Evolutionary conservation across 108 stramenopile species (phyloP), one percentile per base, ranked within the genome.

Genomic region (Pseudonitzschia multiseries): DNA sequence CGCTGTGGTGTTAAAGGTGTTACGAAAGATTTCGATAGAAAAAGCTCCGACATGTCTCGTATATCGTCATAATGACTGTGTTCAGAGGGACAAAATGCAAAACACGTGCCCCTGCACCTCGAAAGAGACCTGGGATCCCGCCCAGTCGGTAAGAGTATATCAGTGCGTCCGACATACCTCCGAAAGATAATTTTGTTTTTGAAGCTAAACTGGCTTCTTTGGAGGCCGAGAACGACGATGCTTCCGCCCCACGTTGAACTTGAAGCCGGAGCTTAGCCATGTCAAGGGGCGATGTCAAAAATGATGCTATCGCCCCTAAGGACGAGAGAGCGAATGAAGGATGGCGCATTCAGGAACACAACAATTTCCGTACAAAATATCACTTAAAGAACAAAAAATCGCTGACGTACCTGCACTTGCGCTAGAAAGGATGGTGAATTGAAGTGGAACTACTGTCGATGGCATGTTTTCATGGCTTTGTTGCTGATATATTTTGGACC

Each of bases 231-330:
- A 24, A 24, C 54, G 24, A 56, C 10, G 54, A 56, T 26, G 54
- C 13, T 44, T 24, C 65, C 54, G 83, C 74, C 29, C 85, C 86
- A 46, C 90, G 79, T 76, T 93, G 88, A 57, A 98, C 93, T 91
- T 99, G 97, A 52, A 97, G 73, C 21, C 98, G 81, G 2, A 99
- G 84, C 63, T 98, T 98, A 15, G 91, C 97, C 78, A 99, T 81
- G 71, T 99, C 99, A n/a, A 99, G 75, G 14, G 99, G 99, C 51
- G 87, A 93, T 17, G 99, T 99, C n/a, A 97, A 15, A 76, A 92
- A 96, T 9, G 96, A 95, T 4, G 99, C 97, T 14, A 89, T 50
- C 0, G 92, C 93, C 27, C 46, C 46, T 48, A 14, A 14, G 13
- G 18, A 48, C 14, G 18, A 14, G 18, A 48, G 46, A 48, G 18